Evolutionary conservation across 805 yeast species (phyloP).

Genomic region (Lipomyces sp.): DNA sequence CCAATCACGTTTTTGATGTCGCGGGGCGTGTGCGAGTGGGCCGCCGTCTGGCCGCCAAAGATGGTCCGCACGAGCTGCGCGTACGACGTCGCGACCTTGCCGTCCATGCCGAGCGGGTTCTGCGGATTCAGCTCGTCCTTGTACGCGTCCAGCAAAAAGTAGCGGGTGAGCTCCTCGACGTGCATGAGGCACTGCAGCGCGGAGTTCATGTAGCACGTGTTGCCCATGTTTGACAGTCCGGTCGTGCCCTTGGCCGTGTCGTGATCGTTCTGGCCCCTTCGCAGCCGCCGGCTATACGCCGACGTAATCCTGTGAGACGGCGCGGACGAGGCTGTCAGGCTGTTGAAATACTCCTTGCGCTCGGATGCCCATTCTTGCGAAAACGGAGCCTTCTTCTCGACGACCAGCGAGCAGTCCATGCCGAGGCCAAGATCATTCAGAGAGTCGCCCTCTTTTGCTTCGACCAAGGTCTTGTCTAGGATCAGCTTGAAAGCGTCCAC

Average conservation of each 20-base stretch:
- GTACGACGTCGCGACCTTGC: conserved; percentile 76
- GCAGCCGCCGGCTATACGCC: background rate
- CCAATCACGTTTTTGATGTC: conserved; percentile 80
- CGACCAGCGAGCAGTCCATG: conserved; percentile 9
- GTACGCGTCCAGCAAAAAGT: conserved; percentile 62
- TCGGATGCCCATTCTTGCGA: conserved; percentile 21
- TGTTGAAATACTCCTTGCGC: background rate
- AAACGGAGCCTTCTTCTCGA: conserved; percentile 9
- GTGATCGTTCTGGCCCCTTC: conserved; percentile 1
- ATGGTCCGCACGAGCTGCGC: conserved; percentile 62
- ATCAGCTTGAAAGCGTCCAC: conserved; percentile 5
- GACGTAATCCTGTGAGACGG: background rate
- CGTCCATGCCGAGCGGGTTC: conserved; percentile 84
- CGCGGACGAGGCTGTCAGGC: background rate
- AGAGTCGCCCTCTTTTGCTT: background rate
- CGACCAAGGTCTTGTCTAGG: conserved; percentile 12
- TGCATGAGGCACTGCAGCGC: conserved; percentile 88
- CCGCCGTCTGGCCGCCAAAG: conserved; percentile 37
- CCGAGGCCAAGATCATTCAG: conserved; percentile 15
- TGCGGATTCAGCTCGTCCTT: conserved; percentile 63
- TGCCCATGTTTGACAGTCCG: conserved; percentile 75
- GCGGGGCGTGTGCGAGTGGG: conserved; percentile 53
- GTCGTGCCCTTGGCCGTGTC: conserved; percentile 45
- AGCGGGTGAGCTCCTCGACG: conserved; percentile 74
- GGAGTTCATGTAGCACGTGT: conserved; percentile 92